Evolutionary conservation across 345 rosid species (phyloP).

Genomic region (Citrus sp.): DNA sequence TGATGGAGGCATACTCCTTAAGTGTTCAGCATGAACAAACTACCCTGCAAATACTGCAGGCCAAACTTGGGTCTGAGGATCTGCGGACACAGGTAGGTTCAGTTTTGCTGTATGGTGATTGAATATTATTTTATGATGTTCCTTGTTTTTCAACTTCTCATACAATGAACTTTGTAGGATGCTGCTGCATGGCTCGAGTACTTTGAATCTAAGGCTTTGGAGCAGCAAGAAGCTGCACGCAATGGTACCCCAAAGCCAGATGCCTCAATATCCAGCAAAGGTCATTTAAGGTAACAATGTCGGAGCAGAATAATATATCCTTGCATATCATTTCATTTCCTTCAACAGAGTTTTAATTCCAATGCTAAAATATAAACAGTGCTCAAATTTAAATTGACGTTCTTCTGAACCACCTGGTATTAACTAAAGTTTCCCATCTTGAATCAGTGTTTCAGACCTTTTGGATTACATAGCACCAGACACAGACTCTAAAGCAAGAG

Average conservation of each 20-base stretch:
- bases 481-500: conserved; percentile 79
- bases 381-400: background rate
- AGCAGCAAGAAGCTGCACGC: conserved; percentile 96
- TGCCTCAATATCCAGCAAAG: conserved; percentile 97
- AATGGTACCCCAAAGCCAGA: conserved; percentile 98
- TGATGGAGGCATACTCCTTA: conserved; percentile 90
- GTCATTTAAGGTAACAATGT: conserved; percentile 78
- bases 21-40: conserved; percentile 99
- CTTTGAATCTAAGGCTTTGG: conserved; percentile 88
- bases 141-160: background rate
- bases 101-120: conserved; percentile 1
- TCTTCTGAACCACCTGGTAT: background rate
- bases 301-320: background rate
- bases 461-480: conserved; percentile 96
- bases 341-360: background rate
- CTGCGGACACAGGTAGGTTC: conserved; percentile 80
- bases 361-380: background rate
- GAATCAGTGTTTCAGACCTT: conserved; percentile 90
- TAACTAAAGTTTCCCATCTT: conserved; percentile 12
- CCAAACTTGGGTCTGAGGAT: conserved; percentile 90
- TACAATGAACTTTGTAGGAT: conserved; percentile 46
- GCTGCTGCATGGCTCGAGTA: conserved; percentile 99
- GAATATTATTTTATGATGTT: background rate
- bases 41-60: conserved; percentile 87
- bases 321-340: background rate